phyloP scores from a whole-genome alignment of 2,329 filamentous ascomycete species.

The Metarhizium guizhouense region DNA sequence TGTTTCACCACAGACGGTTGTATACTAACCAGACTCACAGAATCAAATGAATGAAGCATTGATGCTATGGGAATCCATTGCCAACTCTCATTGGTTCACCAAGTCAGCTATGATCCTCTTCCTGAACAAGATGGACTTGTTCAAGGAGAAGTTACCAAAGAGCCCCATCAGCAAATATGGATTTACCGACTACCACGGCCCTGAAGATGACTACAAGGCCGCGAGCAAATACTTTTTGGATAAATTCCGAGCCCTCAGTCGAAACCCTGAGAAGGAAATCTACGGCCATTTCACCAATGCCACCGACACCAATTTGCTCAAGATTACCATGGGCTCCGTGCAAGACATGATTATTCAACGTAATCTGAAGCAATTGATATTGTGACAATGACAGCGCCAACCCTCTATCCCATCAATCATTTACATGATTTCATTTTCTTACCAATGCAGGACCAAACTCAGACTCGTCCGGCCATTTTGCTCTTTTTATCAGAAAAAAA shows the following conservation, averaged over 20 bases:
- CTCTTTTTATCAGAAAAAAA: neutral
- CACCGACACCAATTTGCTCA: slow-evolving; percentile 64
- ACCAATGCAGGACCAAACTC: neutral
- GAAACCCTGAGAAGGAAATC: slow-evolving; percentile 55
- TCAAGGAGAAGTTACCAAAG: slow-evolving; percentile 63
- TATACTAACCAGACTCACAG: slow-evolving; percentile 30
- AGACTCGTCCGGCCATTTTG: too few relatives aligned
- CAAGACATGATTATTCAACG: slow-evolving; percentile 84
- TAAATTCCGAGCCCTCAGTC: slow-evolving; percentile 69
- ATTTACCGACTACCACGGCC: slow-evolving; percentile 71
- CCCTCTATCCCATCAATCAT: neutral
- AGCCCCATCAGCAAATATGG: slow-evolving; percentile 65
- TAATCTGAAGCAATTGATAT: slow-evolving; percentile 69
- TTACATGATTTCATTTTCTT: neutral
- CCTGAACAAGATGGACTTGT: slow-evolving; percentile 81
- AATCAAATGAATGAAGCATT: slow-evolving; percentile 89
- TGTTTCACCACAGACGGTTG: neutral
- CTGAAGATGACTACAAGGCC: slow-evolving; percentile 61
- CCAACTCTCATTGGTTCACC: slow-evolving; percentile 80
- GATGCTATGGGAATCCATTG: slow-evolving; percentile 80
- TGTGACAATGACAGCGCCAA: slow-evolving; percentile 14
- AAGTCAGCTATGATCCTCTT: slow-evolving; percentile 76
- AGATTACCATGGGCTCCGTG: slow-evolving; percentile 78
- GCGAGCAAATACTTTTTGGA: slow-evolving; percentile 76
- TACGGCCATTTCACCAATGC: slow-evolving; percentile 56